Evolutionary conservation across 1,284 basidiomycete genomes (phyloP), one percentile per base, ranked within the genome.

Genomic region (Papiliotrema nemorosa): DNA sequence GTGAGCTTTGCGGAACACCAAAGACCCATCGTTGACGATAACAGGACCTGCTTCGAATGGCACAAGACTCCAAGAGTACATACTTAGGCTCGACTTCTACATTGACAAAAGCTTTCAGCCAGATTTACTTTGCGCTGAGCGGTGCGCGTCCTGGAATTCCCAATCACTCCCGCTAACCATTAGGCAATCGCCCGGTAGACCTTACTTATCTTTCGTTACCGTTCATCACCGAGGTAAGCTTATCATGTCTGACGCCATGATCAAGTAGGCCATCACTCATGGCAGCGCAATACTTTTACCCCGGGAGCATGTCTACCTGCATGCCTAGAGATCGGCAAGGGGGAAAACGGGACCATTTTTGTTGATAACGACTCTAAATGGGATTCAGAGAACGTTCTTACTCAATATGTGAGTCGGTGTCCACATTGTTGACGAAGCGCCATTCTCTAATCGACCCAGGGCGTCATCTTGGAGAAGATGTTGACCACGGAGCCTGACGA

Each of bases 1-100:
- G 87, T 87, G 53, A 18, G 77, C 57, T 44, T 20, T 13, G 22
- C 21, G 37, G n/a, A n/a, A n/a, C n/a, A n/a, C n/a, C n/a, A n/a
- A n/a, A n/a, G n/a, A n/a, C n/a, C n/a, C n/a, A n/a, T n/a, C n/a
- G n/a, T n/a, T n/a, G n/a, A n/a, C n/a, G n/a, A n/a, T 5, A 33
- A 16, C 34, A 88, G 84, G 84, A 87, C 53, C 76, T 97, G 5
- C 77, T 80, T 50, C 65, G 71, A 3, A 74, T 96, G 14, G 86
- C 87, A 0, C 77, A 81, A 58, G 36, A 52, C 26, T 31, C 57
- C 26, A 70, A 78, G 0, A 81, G 82, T 38, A 78, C 69, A 35
- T 97, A 88, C 69, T 82, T 82, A 16, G 94, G 94, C 1, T 93
- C 89, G 9, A 98, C 94, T 0, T 94, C 90, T n/a, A 93, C 90